Evolutionary conservation across 2,329 filamentous ascomycete species (phyloP), one percentile per base, ranked within the genome.

Genomic region (Chaetomium olivaceum): DNA sequence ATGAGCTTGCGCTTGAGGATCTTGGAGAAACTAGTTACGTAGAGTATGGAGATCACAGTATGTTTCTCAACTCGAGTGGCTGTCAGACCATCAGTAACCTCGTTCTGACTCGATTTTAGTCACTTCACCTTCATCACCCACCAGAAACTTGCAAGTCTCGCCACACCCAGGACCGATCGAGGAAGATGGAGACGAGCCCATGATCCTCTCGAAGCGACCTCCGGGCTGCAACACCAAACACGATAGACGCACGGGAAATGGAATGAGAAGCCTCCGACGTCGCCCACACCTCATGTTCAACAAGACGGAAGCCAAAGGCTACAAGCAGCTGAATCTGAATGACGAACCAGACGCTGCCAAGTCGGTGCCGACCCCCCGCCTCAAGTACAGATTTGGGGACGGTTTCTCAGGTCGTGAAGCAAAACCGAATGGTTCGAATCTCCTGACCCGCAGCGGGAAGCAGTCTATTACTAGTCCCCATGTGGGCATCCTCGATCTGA

Each of bases 391-490:
- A 6, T 62, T 60, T 3, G 71, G 70, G 6, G 71, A 73, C 19
- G 71, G 71, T 1, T 73, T 73, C 59, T 72, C 71, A 4, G 69
- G 64, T 7, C 46, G 58, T 1, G 71, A 73, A 54, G 67, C 69
- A 12, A 70, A 60, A 48, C 66, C 68, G 27, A 66, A 63, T 29
- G 69, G 71, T 1, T 25, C 67, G n/a, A 63, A 65, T 25, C 51
- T 68, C 9, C 43, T 70, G 27, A 62, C 58, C 12, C 50, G 57
- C 14, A 69, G 61, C 57, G 67, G 70, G 8, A 71, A 64, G 52
- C 56, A 54, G 23, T 43, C 46, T 11, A 29, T 36, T n/a, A 14
- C 36, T 16, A 57, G 63, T 0, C 27, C 55, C 7, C 56, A 50
- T 25, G 48, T 73, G 3, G 70, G 71, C 4, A 36, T 63, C 21